Conservation (phyloP, 2,329 filamentous ascomycete species). For the Calonectria leucothoes region DNA sequence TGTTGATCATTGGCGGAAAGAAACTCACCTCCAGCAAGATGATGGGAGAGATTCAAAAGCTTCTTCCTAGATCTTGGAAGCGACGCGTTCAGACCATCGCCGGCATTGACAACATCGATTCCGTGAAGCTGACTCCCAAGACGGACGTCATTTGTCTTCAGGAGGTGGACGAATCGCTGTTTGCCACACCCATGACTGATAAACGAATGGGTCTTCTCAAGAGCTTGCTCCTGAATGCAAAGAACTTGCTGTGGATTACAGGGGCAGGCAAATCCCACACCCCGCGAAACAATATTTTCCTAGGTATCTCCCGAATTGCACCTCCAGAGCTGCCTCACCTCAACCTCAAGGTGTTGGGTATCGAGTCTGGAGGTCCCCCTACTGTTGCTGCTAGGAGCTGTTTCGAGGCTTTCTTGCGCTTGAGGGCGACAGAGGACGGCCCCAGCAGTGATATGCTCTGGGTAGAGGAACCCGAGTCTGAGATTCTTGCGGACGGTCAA, state of each 20-base stretch:
- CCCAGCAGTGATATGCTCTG: slow-evolving; percentile 8
- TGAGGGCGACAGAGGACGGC: background rate
- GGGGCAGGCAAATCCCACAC: slow-evolving; percentile 11
- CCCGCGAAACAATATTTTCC: slow-evolving; percentile 20
- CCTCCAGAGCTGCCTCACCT: slow-evolving; percentile 15
- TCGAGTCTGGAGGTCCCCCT: slow-evolving; percentile 6
- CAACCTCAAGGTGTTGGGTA: slow-evolving; percentile 15
- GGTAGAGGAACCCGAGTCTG: slow-evolving; percentile 20
- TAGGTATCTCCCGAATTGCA: slow-evolving; percentile 17
- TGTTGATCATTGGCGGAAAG: slow-evolving; percentile 19
- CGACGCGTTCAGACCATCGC: slow-evolving; percentile 6
- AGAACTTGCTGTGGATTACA: slow-evolving; percentile 26
- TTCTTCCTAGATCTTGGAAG: slow-evolving; percentile 18
- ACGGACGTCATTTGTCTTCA: slow-evolving; percentile 23
- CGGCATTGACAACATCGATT: slow-evolving; percentile 8
- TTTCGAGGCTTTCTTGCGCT: slow-evolving; percentile 10
- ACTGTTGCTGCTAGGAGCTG: background rate
- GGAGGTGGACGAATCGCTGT: slow-evolving; percentile 21
- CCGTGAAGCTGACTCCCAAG: slow-evolving; percentile 4
- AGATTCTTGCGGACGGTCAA: slow-evolving; percentile 21
- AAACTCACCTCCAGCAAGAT: slow-evolving; percentile 16
- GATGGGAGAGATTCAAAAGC: slow-evolving; percentile 18
- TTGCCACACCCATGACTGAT: slow-evolving; percentile 15
- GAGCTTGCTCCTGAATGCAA: slow-evolving; percentile 10
- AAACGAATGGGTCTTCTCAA: slow-evolving; percentile 15